Percentiles rank a stretch among this genome's conserved stretches.
Conservation (phyloP, 169 alveolate genomes). For the Hepatocystis sp. region DNA sequence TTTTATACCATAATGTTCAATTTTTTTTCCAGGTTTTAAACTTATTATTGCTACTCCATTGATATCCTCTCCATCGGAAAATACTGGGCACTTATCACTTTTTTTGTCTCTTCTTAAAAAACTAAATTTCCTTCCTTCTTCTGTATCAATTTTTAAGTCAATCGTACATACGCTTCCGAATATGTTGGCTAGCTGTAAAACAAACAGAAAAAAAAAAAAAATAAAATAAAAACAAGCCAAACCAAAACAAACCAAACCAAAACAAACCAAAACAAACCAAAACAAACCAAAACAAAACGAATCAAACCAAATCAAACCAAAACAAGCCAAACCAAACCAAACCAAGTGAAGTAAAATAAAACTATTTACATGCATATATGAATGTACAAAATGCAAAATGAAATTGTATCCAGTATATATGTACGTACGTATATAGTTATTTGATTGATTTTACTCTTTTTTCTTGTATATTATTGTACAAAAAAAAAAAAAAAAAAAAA, state of each 20-base stretch:
- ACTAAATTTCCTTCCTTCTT: slow-evolving; percentile 79
- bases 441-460: no score
- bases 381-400: background rate
- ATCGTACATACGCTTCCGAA: slow-evolving; percentile 85
- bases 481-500: no score
- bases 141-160: slow-evolving; percentile 82
- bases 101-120: slow-evolving; percentile 83
- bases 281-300: no score
- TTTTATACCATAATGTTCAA: slow-evolving; percentile 98
- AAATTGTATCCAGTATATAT: background rate
- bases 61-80: slow-evolving; percentile 93
- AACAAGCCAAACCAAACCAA: no score
- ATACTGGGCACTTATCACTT: slow-evolving; percentile 88
- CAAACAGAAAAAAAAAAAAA: slow-evolving; percentile 1
- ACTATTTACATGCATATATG: slow-evolving; percentile 1
- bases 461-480: no score
- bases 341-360: no score
- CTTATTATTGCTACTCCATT: slow-evolving; percentile 92
- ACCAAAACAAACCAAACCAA: background rate
- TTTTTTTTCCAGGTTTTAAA: slow-evolving; percentile 93
- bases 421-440: background rate
- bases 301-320: no score
- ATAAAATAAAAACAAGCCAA: background rate
- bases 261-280: no score
- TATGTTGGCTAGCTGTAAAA: slow-evolving; percentile 81